Evolutionary conservation across 2,329 filamentous ascomycete species (phyloP), one percentile per base, ranked within the genome.

Genomic region (Dryadomyces sulphureus): DNA sequence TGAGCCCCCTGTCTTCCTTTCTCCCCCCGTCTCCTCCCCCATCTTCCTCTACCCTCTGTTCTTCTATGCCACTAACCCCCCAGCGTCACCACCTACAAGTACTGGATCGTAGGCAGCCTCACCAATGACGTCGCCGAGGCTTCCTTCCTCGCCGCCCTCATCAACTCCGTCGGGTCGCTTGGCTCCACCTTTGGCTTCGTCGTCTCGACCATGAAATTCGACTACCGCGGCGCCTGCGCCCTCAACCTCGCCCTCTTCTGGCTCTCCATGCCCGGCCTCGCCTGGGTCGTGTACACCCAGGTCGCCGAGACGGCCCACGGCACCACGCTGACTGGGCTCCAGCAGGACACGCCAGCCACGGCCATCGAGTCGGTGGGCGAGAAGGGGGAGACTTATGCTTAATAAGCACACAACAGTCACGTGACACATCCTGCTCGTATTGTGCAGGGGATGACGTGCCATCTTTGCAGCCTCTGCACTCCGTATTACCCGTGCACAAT

Each of bases 171-270:
- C 17, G 35, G 35, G 4, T 38, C 17, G 6, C 35, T 38, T 17
- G 17, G 35, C 5, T 20, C 16, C 17, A 20, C 16, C 6, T 38
- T 38, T 38, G 35, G 35, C n/a, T 38, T 38, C 19, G 35, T 38
- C n/a, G 16, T 20, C 14, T 53, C 12, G 51, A 52, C 46, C 32
- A 35, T 35, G 32, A 38, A 38, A n/a, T 38, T 38, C 5, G 35
- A 38, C 5, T 38, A 35, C n/a, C 7, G 16, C 32, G 9, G 11
- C 7, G 9, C 38, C 14, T 16, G 41, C 36, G 35, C 35, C 6
- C n/a, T 38, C 5, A 38, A 20, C 11, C 16, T 38, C 35, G 17
- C 35, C 35, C 11, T 38, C 17, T 38, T 38, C 35, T 38, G 35
- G 17, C 4, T 38, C 16, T 19, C 35, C 6, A 38, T 38, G 35